Evolutionary conservation across 148 eudicot genomes (phyloP).

Genomic region (Nepenthes gracilis): DNA sequence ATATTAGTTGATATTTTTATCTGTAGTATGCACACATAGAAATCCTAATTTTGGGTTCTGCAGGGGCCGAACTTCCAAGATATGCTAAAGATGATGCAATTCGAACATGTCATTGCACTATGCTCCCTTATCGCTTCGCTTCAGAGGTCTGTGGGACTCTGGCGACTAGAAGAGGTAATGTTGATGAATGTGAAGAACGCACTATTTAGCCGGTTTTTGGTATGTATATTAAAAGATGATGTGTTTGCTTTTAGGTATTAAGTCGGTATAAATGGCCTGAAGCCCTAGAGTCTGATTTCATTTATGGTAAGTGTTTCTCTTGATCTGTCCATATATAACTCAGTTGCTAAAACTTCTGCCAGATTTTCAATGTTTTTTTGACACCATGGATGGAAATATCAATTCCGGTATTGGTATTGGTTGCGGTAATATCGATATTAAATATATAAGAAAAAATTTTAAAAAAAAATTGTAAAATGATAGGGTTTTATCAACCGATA

Average conservation of each 20-base stretch:
- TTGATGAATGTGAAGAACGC: neutral
- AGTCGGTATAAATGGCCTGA: conserved; percentile 82
- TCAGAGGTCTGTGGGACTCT: conserved; percentile 69
- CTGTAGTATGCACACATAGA: neutral
- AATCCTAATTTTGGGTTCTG: conserved; percentile 9
- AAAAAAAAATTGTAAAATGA: too few species aligned
- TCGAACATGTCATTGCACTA: conserved; percentile 47
- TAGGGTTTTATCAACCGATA: too few species aligned
- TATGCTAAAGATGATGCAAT: conserved; percentile 27
- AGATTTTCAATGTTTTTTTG: neutral
- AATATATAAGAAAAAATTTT: too few species aligned
- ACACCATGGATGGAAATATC: neutral
- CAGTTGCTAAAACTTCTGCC: neutral
- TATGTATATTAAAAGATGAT: neutral
- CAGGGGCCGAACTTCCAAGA: conserved; percentile 63
- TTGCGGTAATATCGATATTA: too few species aligned
- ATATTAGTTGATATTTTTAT: neutral
- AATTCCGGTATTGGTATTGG: too few species aligned
- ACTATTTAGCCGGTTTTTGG: neutral
- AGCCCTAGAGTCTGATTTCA: conserved; percentile 67
- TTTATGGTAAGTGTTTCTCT: conserved; percentile 44
- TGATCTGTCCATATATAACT: neutral
- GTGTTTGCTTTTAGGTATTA: conserved; percentile 38
- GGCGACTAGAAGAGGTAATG: conserved; percentile 88
- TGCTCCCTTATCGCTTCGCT: conserved; percentile 73